Conservation (phyloP, 139 green algal genomes). For the Picochlorum costavermella region DNA sequence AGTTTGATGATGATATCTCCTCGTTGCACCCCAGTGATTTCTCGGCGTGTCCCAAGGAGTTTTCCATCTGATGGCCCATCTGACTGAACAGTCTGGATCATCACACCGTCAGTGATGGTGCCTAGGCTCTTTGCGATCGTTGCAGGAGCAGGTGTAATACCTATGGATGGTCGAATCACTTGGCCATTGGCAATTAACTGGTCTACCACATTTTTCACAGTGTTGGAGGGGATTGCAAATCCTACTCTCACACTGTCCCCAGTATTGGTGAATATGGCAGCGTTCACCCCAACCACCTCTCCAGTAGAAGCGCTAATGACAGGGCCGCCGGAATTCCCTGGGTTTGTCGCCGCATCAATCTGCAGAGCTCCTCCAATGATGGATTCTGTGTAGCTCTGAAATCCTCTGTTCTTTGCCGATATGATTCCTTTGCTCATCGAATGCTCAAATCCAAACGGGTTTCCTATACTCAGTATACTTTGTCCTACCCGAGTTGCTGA, state of each 20-base stretch:
- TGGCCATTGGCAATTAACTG: conserved; percentile 66
- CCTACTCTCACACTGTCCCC: conserved; percentile 57
- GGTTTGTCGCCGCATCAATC: conserved; percentile 61
- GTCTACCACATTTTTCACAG: conserved; percentile 53
- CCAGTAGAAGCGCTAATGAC: conserved; percentile 53
- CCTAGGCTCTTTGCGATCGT: conserved; percentile 47
- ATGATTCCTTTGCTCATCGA: conserved; percentile 52
- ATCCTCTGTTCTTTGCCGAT: conserved; percentile 44
- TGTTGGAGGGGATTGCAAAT: conserved; percentile 78
- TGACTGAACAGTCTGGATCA: conserved; percentile 48
- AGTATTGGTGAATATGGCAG: conserved; percentile 77
- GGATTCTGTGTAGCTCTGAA: conserved; percentile 42
- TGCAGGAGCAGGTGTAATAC: conserved; percentile 26
- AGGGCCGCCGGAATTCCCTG: conserved; percentile 52
- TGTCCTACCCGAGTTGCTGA: conserved; percentile 53
- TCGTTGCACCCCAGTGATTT: conserved; percentile 48
- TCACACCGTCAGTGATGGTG: conserved; percentile 25
- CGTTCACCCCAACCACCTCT: conserved; percentile 41
- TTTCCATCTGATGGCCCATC: conserved; percentile 50
- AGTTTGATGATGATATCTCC: conserved; percentile 53
- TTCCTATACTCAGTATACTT: conserved; percentile 56
- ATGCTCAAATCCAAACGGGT: conserved; percentile 58
- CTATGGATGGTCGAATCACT: background rate
- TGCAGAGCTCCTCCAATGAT: conserved; percentile 68
- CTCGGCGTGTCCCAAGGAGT: conserved; percentile 48